These are phyloP conservation scores for Nothophytophthora sp. DNA, from an alignment of 352 stramenopile genomes.

Conservation along the genomic window DNA sequence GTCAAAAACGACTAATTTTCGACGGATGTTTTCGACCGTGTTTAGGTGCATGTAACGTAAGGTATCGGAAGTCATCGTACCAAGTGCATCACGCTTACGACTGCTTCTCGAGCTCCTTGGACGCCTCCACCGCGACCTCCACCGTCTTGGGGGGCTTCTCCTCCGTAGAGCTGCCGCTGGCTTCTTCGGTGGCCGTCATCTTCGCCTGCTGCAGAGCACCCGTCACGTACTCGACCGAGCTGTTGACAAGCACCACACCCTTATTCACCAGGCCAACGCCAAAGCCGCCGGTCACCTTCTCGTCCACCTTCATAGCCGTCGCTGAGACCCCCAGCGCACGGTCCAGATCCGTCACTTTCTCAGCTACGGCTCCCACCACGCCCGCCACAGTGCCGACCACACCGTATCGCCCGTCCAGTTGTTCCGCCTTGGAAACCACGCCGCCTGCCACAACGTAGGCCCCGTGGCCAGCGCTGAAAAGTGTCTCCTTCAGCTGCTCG, in stretches of 20 bases:
- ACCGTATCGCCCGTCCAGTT: conserved; percentile 60
- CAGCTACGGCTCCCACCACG: conserved; percentile 47
- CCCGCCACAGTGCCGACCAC: conserved; percentile 53
- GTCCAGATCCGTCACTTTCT: conserved; percentile 58
- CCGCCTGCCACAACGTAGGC: conserved; percentile 56
- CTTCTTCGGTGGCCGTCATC: conserved; percentile 40
- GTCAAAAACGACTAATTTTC: too few relatives aligned
- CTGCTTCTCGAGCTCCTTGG: conserved; percentile 22
- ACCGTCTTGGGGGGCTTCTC: conserved; percentile 33
- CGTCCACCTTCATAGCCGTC: conserved; percentile 66
- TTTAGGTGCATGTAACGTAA: too few relatives aligned
- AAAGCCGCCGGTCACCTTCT: conserved; percentile 73
- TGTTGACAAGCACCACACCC: conserved; percentile 56
- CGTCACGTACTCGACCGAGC: conserved; percentile 68
- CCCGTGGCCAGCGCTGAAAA: conserved; percentile 51
- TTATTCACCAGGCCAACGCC: conserved; percentile 55
- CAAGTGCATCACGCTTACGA: too few relatives aligned
- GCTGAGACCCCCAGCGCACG: conserved; percentile 63
- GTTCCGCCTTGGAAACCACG: conserved; percentile 56
- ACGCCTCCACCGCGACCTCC: conserved; percentile 19
- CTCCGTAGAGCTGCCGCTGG: conserved; percentile 8
- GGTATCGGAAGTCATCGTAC: too few relatives aligned
- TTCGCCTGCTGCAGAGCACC: conserved; percentile 68
- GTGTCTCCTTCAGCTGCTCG: conserved; percentile 55
- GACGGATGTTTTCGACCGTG: too few relatives aligned